Percentiles rank a stretch among this genome's conserved stretches.
Conservation (phyloP, 2,329 filamentous ascomycete species). For the Calonectria hongkongensis region DNA sequence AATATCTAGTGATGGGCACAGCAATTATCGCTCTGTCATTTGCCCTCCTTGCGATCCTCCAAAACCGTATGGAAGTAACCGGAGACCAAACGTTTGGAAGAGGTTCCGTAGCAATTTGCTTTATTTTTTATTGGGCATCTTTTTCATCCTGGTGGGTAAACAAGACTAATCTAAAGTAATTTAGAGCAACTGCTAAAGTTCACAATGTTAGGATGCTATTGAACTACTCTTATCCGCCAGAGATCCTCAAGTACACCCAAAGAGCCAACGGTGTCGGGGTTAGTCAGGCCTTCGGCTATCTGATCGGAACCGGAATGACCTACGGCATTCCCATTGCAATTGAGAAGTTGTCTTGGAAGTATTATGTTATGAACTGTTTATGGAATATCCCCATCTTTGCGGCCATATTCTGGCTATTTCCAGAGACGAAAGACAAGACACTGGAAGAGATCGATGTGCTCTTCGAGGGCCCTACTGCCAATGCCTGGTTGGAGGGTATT, state of each 20-base stretch:
- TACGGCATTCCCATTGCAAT: conserved; percentile 17
- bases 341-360: conserved; percentile 9
- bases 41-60: conserved; percentile 9
- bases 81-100: neutral
- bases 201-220: neutral
- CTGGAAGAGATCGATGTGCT: conserved; percentile 20
- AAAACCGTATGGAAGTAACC: neutral
- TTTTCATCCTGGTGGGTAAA: conserved; percentile 20
- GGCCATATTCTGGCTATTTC: conserved; percentile 9
- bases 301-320: conserved; percentile 7
- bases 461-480: neutral
- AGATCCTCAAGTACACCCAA: conserved; percentile 19
- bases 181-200: neutral
- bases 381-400: conserved; percentile 4
- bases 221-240: neutral
- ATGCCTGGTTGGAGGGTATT: neutral
- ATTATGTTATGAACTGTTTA: neutral
- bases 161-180: too few relatives aligned
- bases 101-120: conserved; percentile 19
- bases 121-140: conserved; percentile 17
- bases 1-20: neutral
- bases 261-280: conserved; percentile 4
- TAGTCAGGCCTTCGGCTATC: conserved; percentile 15
- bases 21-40: neutral
- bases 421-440: conserved; percentile 17